These are phyloP conservation scores for Tieghemostelium lacteum DNA, from an alignment of 78 protist species.

Conservation along the genomic window DNA sequence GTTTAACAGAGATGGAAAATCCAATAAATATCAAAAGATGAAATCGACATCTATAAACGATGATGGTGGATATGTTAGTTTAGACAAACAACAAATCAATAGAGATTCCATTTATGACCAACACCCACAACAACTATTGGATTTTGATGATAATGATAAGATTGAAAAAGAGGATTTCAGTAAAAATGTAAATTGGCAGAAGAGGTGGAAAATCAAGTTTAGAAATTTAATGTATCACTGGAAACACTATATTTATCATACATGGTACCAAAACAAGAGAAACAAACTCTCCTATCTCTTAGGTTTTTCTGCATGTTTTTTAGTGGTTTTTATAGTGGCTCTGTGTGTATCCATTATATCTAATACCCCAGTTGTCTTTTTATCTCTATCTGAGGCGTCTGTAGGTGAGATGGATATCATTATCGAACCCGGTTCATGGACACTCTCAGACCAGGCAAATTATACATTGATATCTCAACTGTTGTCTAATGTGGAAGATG, in stretches of 20 bases:
- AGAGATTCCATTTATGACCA: no score
- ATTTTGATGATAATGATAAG: no score
- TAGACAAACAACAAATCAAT: no score
- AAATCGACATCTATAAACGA: no score
- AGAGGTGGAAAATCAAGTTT: neutral
- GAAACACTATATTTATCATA: constrained; percentile 41
- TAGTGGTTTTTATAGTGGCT: constrained; percentile 79
- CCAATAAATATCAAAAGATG: no score
- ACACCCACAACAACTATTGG: no score
- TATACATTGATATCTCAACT: constrained; percentile 60
- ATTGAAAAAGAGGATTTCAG: neutral
- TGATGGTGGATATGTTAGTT: no score
- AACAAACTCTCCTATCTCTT: constrained; percentile 46
- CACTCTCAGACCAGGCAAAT: constrained; percentile 37
- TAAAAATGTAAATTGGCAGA: neutral
- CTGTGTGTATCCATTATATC: constrained; percentile 73
- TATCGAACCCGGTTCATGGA: constrained; percentile 1
- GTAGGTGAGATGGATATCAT: constrained; percentile 51
- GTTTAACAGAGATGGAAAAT: no score
- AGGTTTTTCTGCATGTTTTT: constrained; percentile 81
- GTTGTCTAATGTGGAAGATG: neutral
- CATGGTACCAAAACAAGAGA: constrained; percentile 11
- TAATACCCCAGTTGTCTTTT: constrained; percentile 83
- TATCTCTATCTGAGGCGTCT: constrained; percentile 61
- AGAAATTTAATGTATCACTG: constrained; percentile 16